phyloP scores from a whole-genome alignment of 345 rosid species.

The Gossypium raimondii region DNA sequence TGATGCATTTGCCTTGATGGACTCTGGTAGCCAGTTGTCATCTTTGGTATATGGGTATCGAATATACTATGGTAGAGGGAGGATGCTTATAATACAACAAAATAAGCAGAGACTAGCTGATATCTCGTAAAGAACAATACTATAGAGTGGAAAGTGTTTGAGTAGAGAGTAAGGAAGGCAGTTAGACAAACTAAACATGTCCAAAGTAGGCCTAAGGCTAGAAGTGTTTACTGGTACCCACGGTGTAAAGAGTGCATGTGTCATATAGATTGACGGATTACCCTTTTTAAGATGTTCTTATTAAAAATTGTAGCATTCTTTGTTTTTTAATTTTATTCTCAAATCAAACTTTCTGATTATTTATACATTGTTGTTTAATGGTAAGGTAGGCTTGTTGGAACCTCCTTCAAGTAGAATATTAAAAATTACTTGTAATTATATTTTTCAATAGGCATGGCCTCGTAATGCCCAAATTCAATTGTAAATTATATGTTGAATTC shows the following conservation, averaged over 20 bases:
- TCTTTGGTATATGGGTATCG: conserved; percentile 83
- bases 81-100: conserved; percentile 83
- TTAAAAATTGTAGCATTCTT: neutral
- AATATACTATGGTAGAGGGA: conserved; percentile 76
- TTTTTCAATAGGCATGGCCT: neutral
- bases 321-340: neutral
- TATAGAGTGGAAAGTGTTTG: conserved; percentile 76
- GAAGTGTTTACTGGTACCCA: conserved; percentile 81
- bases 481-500: neutral
- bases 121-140: conserved; percentile 68
- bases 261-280: neutral
- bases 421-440: neutral
- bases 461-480: too few species aligned
- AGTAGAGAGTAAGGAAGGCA: conserved; percentile 80
- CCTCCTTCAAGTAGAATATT: neutral
- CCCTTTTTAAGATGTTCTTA: neutral
- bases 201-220: conserved; percentile 59
- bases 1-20: conserved; percentile 92
- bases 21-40: conserved; percentile 88
- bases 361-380: neutral
- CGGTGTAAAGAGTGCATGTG: conserved; percentile 90
- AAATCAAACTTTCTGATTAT: neutral
- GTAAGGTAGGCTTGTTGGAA: neutral
- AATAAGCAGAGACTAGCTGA: conserved; percentile 56
- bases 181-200: conserved; percentile 89